Conservation (phyloP, 129 eudicot genomes). For the Flaveria trinervia region DNA sequence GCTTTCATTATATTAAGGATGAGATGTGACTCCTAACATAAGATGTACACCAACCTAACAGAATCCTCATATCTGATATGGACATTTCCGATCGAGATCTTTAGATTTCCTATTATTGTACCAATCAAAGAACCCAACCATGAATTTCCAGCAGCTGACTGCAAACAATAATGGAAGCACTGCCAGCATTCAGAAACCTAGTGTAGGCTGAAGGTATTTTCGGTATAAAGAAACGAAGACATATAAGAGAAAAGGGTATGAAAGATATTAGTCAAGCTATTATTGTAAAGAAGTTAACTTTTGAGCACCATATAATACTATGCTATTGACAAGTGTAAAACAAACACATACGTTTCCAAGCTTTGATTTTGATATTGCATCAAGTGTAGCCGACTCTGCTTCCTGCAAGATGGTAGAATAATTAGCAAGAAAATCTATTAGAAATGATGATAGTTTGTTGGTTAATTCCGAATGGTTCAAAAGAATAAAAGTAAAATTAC, state of each 20-base stretch:
- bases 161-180: slow-evolving; percentile 31
- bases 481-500: too few relatives aligned
- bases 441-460: not conserved
- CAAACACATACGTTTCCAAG: slow-evolving; percentile 71
- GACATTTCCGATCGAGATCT: slow-evolving; percentile 90
- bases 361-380: slow-evolving; percentile 91
- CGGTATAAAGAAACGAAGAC: slow-evolving; percentile 10
- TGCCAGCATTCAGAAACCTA: slow-evolving; percentile 21
- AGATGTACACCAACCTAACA: slow-evolving; percentile 47
- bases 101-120: slow-evolving; percentile 92
- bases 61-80: slow-evolving; percentile 97
- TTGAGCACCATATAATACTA: slow-evolving; percentile 12
- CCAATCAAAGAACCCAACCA: slow-evolving; percentile 93
- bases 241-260: not conserved
- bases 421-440: slow-evolving; percentile 14
- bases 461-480: too few relatives aligned
- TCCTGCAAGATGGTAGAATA: slow-evolving; percentile 56
- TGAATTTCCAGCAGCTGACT: slow-evolving; percentile 79
- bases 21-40: slow-evolving; percentile 11
- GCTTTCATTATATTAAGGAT: slow-evolving; percentile 3
- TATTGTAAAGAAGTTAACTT: slow-evolving; percentile 10
- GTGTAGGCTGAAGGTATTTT: not conserved
- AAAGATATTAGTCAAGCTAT: slow-evolving; percentile 16
- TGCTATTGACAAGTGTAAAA: slow-evolving; percentile 16
- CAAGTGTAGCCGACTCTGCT: slow-evolving; percentile 94